Conservation (phyloP, 305 asterid species). For the Solanum hybrid region DNA sequence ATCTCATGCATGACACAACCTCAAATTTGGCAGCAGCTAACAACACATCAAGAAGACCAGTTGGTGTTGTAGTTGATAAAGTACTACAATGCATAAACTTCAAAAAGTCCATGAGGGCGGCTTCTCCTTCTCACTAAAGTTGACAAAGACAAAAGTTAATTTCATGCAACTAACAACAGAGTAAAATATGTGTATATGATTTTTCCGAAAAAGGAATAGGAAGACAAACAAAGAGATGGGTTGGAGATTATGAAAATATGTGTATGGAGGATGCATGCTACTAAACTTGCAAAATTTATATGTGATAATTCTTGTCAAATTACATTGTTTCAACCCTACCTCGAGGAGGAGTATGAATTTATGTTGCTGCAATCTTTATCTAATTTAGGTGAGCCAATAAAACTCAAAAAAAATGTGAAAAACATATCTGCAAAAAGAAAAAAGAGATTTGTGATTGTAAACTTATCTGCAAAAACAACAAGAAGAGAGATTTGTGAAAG, state of each 20-base stretch:
- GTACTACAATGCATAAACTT: too few species aligned
- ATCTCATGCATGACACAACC: too few species aligned
- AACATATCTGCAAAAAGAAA: neutral
- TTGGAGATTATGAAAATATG: neutral
- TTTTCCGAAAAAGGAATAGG: neutral
- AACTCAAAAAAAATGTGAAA: neutral
- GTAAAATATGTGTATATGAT: neutral
- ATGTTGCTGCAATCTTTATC: neutral
- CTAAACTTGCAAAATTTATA: neutral
- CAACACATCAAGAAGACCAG: too few species aligned
- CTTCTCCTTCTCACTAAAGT: too few species aligned
- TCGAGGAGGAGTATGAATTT: neutral
- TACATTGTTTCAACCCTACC: neutral
- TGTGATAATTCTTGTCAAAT: neutral
- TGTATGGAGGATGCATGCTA: neutral
- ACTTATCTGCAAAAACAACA: neutral
- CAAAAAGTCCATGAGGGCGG: too few species aligned
- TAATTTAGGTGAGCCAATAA: neutral
- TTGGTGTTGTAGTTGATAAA: too few species aligned
- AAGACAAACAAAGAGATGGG: neutral
- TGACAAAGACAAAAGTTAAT: too few species aligned
- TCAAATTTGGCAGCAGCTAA: too few species aligned
- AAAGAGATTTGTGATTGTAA: neutral
- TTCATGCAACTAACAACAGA: neutral
- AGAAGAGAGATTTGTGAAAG: neutral